phyloP scores from a whole-genome alignment of 176 grass and related monocot genomes.

The Hsuehochloa calcarea region DNA sequence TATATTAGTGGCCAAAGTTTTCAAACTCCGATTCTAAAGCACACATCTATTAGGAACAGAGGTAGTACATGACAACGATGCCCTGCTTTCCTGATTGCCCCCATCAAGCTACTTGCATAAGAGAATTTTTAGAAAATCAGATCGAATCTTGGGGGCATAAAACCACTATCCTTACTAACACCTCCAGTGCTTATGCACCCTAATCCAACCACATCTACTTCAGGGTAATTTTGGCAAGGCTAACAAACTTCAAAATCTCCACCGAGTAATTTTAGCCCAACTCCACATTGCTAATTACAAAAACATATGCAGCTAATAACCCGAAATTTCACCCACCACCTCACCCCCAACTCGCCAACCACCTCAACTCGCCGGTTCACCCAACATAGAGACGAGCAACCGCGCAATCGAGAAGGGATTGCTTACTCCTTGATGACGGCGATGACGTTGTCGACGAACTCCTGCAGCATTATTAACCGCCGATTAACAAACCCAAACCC shows the following conservation, averaged over 20 bases:
- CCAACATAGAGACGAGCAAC: neutral
- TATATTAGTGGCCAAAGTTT: neutral
- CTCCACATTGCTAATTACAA: neutral
- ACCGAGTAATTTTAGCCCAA: neutral
- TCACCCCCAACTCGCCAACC: neutral
- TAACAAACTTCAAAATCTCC: neutral
- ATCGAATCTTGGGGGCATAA: neutral
- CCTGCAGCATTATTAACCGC: slow-evolving; percentile 56
- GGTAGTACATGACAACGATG: neutral
- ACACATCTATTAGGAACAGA: neutral
- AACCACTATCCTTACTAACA: neutral
- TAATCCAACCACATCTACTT: neutral
- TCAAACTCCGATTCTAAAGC: neutral
- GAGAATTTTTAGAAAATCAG: neutral
- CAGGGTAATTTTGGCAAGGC: neutral
- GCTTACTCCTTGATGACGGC: slow-evolving; percentile 88
- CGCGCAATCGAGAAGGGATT: neutral
- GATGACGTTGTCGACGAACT: slow-evolving; percentile 74
- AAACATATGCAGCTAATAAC: neutral
- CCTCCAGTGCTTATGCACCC: neutral
- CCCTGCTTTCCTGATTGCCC: neutral
- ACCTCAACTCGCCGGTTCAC: neutral
- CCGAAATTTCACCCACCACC: neutral
- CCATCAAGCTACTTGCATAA: neutral
- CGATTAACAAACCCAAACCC: neutral